Base-by-base conservation (phyloP, 2,329 filamentous ascomycete species). In the Colletotrichum sp. region DNA sequence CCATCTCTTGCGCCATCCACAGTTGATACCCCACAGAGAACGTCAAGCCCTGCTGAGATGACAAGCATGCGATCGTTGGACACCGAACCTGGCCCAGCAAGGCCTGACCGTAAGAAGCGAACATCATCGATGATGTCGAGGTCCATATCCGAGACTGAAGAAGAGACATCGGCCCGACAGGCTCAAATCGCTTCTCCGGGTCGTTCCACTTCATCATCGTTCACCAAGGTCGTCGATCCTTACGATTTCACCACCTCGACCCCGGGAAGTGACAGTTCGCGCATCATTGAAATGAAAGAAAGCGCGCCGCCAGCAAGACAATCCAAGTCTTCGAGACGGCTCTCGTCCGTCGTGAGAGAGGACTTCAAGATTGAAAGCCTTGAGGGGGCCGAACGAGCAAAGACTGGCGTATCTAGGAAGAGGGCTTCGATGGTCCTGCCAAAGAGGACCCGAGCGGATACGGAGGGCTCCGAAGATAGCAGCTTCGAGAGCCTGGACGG, bases 171-270 rank as follows among this genome's bases (percentile, higher is more conserved):
- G 32, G 36, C 36, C 12, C 74, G 60, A 26, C 60, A 63, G n/a
- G 28, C 52, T 16, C 10, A 60, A 30, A 36, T 58, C 28, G 18
- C 48, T 26, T 26, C 30, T 21, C 18, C 24, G 18, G 61, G 55
- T 26, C 43, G 43, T 36, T 38, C n/a, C 15, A 32, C 52, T 18
- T 48, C 57, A 18, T 30, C 58, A 30, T 70, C 67, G 32, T 52
- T 63, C 24, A 61, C 55, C 26, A 60, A 26, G 15, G 57, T 69
- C 12, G 78, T 82, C 13, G 90, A 92, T 78, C 84, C 91, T 8
- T 92, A 92, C 77, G 90, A 92, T 71, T 91, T 92, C 77, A 85
- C 85, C 8, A 85, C 84, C 73, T 87, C 87, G 4, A 89, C 90
- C 7, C 88, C 88, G 2, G 77, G 74, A 67, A 67, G 83, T 43